These are phyloP conservation scores for Phalaenopsis hybrid DNA, from an alignment of 116 monocot species.

Conservation along the genomic window DNA sequence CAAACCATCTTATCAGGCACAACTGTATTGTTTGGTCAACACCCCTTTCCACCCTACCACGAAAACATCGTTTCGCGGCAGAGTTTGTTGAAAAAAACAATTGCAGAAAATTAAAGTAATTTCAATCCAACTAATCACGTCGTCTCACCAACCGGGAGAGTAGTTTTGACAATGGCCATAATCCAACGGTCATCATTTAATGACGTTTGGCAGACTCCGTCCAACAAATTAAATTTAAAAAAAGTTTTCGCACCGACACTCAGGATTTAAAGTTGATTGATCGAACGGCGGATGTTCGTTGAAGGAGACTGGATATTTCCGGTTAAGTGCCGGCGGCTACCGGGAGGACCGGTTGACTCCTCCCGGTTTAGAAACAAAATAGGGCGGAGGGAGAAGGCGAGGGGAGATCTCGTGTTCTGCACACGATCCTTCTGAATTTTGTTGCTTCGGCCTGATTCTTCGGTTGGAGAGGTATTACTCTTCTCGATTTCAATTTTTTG, in stretches of 20 bases:
- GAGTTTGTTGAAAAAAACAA: background rate
- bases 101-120: background rate
- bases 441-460: background rate
- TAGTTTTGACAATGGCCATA: background rate
- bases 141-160: background rate
- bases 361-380: background rate
- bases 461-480: background rate
- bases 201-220: background rate
- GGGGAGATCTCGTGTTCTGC: background rate
- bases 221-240: no score
- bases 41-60: no score
- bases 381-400: background rate
- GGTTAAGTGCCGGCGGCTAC: background rate
- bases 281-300: background rate
- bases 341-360: background rate
- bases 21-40: no score
- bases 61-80: background rate
- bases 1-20: no score
- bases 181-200: background rate
- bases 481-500: background rate
- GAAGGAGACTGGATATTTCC: background rate
- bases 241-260: no score
- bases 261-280: no score
- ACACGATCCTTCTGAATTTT: conserved; percentile 8
- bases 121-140: background rate